Conservation (phyloP, 129 eudicot genomes). For the Tagetes erecta region DNA sequence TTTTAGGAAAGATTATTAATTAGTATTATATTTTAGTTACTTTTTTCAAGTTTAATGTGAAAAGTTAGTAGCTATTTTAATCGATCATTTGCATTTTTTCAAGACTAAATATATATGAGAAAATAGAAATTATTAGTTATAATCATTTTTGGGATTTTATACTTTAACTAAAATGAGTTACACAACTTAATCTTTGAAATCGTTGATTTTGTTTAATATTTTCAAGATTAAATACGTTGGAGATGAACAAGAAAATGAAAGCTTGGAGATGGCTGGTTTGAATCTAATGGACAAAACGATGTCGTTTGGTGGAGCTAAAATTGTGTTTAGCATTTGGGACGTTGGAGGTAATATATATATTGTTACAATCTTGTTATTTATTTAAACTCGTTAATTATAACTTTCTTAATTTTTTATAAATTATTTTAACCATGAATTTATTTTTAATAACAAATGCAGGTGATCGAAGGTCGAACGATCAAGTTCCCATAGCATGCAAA, state of each 20-base stretch:
- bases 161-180: background rate
- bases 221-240: slow-evolving; percentile 75
- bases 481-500: slow-evolving; percentile 81
- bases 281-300: slow-evolving; percentile 73
- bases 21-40: background rate
- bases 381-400: background rate
- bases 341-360: slow-evolving; percentile 61
- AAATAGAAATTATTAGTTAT: background rate
- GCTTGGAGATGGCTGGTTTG: slow-evolving; percentile 76
- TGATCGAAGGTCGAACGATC: slow-evolving; percentile 63
- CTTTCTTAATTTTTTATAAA: background rate
- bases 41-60: background rate
- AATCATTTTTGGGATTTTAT: background rate
- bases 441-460: slow-evolving; percentile 39
- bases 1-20: slow-evolving; percentile 6
- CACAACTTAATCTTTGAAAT: background rate
- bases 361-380: background rate
- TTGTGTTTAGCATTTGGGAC: slow-evolving; percentile 87
- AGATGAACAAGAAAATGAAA: slow-evolving; percentile 61
- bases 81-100: background rate
- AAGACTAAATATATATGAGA: background rate
- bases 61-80: background rate
- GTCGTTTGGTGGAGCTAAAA: slow-evolving; percentile 61
- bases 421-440: background rate
- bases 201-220: slow-evolving; percentile 16